phyloP scores from a whole-genome alignment of 78 protist genomes.

The Parvularia atlantis region DNA sequence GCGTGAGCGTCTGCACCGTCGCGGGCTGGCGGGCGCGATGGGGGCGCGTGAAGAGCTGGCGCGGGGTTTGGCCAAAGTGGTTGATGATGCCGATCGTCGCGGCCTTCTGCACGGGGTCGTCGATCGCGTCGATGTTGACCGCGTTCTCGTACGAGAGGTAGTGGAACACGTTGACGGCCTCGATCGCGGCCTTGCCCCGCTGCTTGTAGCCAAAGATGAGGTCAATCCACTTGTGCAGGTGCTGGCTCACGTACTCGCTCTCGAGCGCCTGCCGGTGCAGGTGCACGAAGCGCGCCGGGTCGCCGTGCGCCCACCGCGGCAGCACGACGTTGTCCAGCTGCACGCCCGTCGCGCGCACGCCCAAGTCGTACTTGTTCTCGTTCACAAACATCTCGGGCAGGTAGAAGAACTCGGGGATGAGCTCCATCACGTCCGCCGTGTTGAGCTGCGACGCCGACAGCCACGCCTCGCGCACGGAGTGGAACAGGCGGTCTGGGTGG shows the following conservation, averaged over 20 bases:
- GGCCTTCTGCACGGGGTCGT: constrained; percentile 34
- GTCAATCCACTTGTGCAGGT: constrained; percentile 90
- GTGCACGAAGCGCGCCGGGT: constrained; percentile 46
- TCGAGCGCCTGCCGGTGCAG: constrained; percentile 54
- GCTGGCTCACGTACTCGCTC: constrained; percentile 59
- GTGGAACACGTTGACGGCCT: constrained; percentile 53
- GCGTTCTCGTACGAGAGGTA: constrained; percentile 92
- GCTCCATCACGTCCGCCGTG: constrained; percentile 47
- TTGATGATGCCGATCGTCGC: constrained; percentile 26
- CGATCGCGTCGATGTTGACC: constrained; percentile 51
- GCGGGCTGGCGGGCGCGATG: no score
- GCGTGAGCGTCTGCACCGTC: no score
- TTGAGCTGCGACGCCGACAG: constrained; percentile 50
- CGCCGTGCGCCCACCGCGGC: constrained; percentile 91
- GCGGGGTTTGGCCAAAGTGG: constrained; percentile 95
- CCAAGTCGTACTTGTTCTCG: no score
- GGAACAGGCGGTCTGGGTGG: constrained; percentile 91
- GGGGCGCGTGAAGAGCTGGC: constrained; percentile 87
- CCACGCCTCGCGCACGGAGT: constrained; percentile 76
- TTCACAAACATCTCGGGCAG: constrained; percentile 75
- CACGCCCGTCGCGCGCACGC: no score
- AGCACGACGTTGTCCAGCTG: no score
- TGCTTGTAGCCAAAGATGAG: constrained; percentile 86
- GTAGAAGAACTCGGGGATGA: constrained; percentile 88
- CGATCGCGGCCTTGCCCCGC: constrained; percentile 18